phyloP scores from a whole-genome alignment of 768 basidiomycete genomes.

The Pleurotus salmoneostramineus region DNA sequence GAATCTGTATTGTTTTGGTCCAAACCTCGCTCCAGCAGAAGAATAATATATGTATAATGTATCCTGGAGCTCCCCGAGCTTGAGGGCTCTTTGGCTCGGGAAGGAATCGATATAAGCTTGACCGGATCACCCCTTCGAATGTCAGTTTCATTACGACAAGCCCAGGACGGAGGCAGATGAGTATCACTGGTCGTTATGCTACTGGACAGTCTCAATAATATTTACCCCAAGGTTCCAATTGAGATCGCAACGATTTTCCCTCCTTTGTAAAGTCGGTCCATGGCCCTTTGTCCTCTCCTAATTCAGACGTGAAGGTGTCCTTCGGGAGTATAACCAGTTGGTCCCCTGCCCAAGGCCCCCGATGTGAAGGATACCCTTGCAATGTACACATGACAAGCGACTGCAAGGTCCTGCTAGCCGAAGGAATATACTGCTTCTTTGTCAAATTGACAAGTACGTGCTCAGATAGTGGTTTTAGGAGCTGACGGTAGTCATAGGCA shows the following conservation, averaged over 20 bases:
- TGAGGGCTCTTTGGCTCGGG: neutral
- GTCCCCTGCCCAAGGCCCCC: neutral
- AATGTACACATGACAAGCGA: neutral
- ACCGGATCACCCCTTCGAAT: too few species aligned
- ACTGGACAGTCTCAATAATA: too few species aligned
- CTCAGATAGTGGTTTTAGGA: neutral
- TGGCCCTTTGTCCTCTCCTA: neutral
- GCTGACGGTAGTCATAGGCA: neutral
- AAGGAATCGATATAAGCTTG: too few species aligned
- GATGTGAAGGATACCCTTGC: too few species aligned
- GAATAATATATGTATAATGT: neutral
- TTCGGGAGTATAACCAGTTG: neutral
- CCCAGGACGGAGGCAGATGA: too few species aligned
- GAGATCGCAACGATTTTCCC: neutral
- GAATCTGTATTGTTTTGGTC: neutral
- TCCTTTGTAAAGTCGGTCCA: neutral
- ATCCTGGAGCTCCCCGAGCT: neutral
- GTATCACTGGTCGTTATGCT: too few species aligned
- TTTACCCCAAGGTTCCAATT: too few species aligned
- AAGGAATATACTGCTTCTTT: neutral
- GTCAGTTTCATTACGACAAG: too few species aligned
- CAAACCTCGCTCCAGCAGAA: neutral
- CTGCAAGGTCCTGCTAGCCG: neutral
- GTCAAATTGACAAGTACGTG: neutral
- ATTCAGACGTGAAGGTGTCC: neutral